A percentile compares a stretch with the other conserved stretches of the same genome.
Conservation (phyloP, 352 stramenopile species). For the Plasmopara viticola region DNA sequence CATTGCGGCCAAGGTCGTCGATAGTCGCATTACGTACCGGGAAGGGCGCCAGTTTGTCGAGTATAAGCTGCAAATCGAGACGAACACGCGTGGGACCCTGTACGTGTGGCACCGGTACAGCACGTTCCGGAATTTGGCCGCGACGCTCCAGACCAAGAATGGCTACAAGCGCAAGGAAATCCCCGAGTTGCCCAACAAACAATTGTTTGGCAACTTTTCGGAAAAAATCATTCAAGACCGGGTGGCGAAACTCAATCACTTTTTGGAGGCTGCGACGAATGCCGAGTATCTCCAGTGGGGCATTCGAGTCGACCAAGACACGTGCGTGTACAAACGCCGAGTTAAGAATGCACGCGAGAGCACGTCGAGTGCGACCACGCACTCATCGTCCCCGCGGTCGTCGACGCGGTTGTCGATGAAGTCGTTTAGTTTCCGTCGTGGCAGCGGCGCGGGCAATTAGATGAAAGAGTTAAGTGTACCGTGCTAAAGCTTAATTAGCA, state of each 20-base stretch:
- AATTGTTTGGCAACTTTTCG: slow-evolving; percentile 64
- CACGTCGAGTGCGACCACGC: slow-evolving; percentile 48
- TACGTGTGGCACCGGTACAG: slow-evolving; percentile 76
- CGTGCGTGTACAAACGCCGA: slow-evolving; percentile 1
- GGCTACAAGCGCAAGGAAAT: slow-evolving; percentile 70
- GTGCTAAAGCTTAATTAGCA: slow-evolving; percentile 5
- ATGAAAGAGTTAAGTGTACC: slow-evolving; percentile 25
- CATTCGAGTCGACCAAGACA: neutral
- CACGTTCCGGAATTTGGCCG: slow-evolving; percentile 70
- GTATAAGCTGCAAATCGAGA: slow-evolving; percentile 74
- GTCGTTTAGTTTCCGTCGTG: slow-evolving; percentile 61
- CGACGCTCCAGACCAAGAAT: slow-evolving; percentile 70
- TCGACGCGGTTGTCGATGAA: slow-evolving; percentile 66
- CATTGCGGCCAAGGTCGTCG: slow-evolving; percentile 62
- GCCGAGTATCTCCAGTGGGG: slow-evolving; percentile 40
- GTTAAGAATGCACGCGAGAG: neutral
- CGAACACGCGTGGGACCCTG: slow-evolving; percentile 55
- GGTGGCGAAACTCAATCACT: slow-evolving; percentile 66
- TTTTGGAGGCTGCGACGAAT: slow-evolving; percentile 65
- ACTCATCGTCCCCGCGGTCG: slow-evolving; percentile 50
- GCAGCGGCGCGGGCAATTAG: slow-evolving; percentile 50
- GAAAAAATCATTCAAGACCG: slow-evolving; percentile 75
- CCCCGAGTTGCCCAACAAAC: slow-evolving; percentile 66
- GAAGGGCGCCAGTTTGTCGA: slow-evolving; percentile 68
- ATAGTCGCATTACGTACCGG: slow-evolving; percentile 60